Base-by-base conservation (phyloP, 345 rosid species). In the Mallotus nudiflorus region DNA sequence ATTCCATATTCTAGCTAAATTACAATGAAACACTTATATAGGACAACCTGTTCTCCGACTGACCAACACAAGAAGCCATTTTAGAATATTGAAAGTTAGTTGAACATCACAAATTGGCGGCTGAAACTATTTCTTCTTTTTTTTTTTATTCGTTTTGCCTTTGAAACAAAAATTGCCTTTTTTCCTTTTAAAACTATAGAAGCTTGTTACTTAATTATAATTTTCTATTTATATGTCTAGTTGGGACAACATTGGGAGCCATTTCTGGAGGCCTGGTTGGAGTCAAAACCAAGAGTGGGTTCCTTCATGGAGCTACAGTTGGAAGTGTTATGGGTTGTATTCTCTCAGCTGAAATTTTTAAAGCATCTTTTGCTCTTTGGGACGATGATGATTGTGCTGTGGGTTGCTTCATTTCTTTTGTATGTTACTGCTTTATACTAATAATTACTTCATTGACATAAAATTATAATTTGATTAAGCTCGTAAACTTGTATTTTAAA, bases 301-400 rank as follows among this genome's bases (percentile, higher is more conserved):
- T 80, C 24, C 33, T 82, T 16, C 68, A 16, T 19, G 77, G 80
- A n/a, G 75, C 75, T 31, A 52, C 49, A 0, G 67, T 75, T 22
- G 87, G 85, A 53, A 75, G 82, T 24, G 25, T 73, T 3, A 60
- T 57, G 22, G 85, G 87, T 14, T 56, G 56, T 18, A 13, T 57
- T 45, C 70, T 79, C 12, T 63, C 78, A 11, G 29, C 67, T 16
- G 51, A 80, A 40, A 14, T 71, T 44, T 50, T 65, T 53, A 35
- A 53, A 39, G 28, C 42, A n/a, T 72, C 62, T 22, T 35, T 79
- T 51, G 15, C 46, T 33, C 9, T 71, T 9, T 77, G 71, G 25
- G 33, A 67, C 24, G 63, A 59, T 9, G 75, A 81, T 52, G 65
- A 79, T 4, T 15, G 18, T 1, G 45, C 73, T 3, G 40, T 59